Base-by-base conservation (phyloP, 306 rosid species). In the Vigna angularis region DNA sequence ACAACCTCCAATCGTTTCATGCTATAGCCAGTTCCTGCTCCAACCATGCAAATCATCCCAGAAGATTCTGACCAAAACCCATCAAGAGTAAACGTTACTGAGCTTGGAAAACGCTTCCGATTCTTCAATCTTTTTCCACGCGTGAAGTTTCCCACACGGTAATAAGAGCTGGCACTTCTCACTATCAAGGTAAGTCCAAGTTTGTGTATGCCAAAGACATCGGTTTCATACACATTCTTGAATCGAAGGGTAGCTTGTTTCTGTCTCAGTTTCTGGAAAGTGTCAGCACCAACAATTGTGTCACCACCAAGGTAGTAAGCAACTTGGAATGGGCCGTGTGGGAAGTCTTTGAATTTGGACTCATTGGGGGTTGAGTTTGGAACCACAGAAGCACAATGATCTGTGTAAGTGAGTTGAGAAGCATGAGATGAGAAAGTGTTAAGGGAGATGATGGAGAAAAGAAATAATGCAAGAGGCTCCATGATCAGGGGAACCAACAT, bases 31-130 rank as follows among this genome's bases (percentile, higher is more conserved):
- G 1, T 26, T 34, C 79, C 82, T 7, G 82, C 14, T 8, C 89
- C 90, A 79, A 87, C 87, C 85, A 83, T 81, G 28, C 93, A 87
- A 26, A 86, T 58, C 20, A 81, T 76, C 12, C 82, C 90, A 0
- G 75, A 63, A 26, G 86, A 40, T 48, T 40, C 67, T 62, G 83
- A 83, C 89, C 88, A 89, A 79, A 83, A 89, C 59, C 90, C 93
- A 7, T 16, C 34, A 49, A 89, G 83, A 6, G 0, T 66, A 34
- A 17, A 59, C 12, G 38, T 36, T n/a, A 26, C 16, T 3, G 40
- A 40, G 22, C 3, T 32, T 66, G 72, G 10, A 49, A 14, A 6
- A 22, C 24, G 72, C 38, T 66, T 66, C 1, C n/a, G 55, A 18
- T 20, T 59, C 18, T 66, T 59, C 11, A 26, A 15, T 0, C 36